phyloP scores from a whole-genome alignment of 108 stramenopile genomes.

The Cyclotella baltica region DNA sequence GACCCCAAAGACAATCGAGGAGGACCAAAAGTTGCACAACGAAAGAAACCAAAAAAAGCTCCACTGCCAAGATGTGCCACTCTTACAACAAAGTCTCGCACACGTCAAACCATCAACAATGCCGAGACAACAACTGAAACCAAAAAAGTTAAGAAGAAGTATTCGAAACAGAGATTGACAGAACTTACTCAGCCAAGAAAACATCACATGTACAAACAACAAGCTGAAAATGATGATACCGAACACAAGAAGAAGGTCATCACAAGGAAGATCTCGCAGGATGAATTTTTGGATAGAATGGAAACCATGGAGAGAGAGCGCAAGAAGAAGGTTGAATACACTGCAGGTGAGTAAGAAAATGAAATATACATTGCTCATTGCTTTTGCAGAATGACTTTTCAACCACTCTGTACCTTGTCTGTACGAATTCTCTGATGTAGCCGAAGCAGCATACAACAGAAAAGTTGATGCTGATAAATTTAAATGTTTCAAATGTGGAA shows the following conservation, averaged over 20 bases:
- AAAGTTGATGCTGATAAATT: conserved; percentile 23
- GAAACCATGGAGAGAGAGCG: conserved; percentile 16
- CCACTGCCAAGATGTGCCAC: conserved; percentile 5
- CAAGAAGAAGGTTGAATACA: conserved; percentile 9
- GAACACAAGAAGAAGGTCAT: background rate
- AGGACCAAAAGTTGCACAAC: background rate
- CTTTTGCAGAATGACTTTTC: background rate
- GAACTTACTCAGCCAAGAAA: background rate
- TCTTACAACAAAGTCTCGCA: background rate
- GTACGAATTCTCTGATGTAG: background rate
- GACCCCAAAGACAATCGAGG: background rate
- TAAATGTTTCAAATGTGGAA: conserved; percentile 12
- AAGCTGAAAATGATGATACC: background rate
- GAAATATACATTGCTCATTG: background rate
- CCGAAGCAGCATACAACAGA: conserved; percentile 19
- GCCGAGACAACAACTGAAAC: background rate
- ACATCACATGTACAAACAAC: conserved; percentile 5
- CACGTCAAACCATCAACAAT: background rate
- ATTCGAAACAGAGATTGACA: background rate
- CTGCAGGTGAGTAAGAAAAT: conserved; percentile 2
- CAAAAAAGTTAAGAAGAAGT: background rate
- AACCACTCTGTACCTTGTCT: background rate
- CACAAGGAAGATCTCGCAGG: too few species aligned
- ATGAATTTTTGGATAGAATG: conserved; percentile 35
- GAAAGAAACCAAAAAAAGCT: background rate